Percentiles rank a stretch among this genome's conserved stretches.
These are phyloP conservation scores for Exophiala calicioides DNA, from an alignment of 2,329 filamentous ascomycete species.

Conservation along the genomic window DNA sequence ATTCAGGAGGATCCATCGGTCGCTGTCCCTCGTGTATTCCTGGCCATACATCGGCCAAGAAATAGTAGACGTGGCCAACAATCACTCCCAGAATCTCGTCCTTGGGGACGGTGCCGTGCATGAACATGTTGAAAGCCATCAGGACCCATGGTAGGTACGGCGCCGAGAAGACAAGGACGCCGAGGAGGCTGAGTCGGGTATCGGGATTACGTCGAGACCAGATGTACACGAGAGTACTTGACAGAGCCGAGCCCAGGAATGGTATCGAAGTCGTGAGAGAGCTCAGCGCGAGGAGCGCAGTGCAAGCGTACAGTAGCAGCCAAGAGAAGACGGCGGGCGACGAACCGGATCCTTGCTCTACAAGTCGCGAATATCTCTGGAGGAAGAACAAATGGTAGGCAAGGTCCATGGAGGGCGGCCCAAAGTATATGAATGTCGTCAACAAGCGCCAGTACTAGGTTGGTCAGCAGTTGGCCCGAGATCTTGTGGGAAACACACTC, in stretches of 20 bases:
- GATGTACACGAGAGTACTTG: constrained; percentile 93
- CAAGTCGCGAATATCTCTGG: constrained; percentile 88
- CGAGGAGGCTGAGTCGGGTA: constrained; percentile 83
- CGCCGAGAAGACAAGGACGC: constrained; percentile 85
- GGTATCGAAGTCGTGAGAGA: constrained; percentile 79
- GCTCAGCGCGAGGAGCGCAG: constrained; percentile 75
- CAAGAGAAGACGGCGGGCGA: constrained; percentile 94
- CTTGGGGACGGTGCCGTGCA: constrained; percentile 86
- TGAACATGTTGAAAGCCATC: constrained; percentile 86
- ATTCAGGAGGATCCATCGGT: constrained; percentile 83
- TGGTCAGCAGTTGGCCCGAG: background rate
- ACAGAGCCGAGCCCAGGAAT: constrained; percentile 90
- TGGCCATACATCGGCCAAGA: constrained; percentile 95
- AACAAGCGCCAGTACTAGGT: constrained; percentile 90
- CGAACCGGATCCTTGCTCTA: constrained; percentile 91
- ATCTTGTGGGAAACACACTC: constrained; percentile 32
- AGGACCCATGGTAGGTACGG: constrained; percentile 96
- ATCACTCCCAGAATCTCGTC: constrained; percentile 95
- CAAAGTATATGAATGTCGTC: constrained; percentile 97
- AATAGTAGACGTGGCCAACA: constrained; percentile 96
- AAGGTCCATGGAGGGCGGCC: constrained; percentile 87
- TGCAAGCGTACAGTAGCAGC: constrained; percentile 83
- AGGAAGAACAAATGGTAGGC: constrained; percentile 98
- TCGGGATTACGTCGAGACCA: constrained; percentile 96
- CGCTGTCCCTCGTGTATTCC: constrained; percentile 80